Conservation (phyloP, 2,329 filamentous ascomycete species). For the Botrytis aclada region DNA sequence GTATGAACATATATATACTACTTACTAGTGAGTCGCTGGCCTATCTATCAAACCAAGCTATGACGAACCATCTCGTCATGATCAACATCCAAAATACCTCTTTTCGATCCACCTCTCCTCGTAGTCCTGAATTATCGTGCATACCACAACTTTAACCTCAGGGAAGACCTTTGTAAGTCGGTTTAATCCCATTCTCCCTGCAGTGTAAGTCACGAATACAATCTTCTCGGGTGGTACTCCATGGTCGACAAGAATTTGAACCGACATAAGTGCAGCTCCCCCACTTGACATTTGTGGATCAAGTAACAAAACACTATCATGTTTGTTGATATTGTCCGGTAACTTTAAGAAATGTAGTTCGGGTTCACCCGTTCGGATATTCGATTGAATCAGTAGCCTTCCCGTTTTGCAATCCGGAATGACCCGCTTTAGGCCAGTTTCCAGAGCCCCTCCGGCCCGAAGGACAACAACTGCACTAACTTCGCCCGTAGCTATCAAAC, state of each 20-base stretch:
- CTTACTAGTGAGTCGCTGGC: not conserved
- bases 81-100: conserved; percentile 82
- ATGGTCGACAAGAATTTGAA: conserved; percentile 92
- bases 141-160: conserved; percentile 80
- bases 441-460: conserved; percentile 83
- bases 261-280: conserved; percentile 84
- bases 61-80: not conserved
- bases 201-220: conserved; percentile 89
- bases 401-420: conserved; percentile 92
- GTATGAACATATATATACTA: not conserved
- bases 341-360: conserved; percentile 88
- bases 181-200: conserved; percentile 79
- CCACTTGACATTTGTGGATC: conserved; percentile 95
- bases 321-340: conserved; percentile 66
- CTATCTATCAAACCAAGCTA: not conserved
- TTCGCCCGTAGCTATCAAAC: conserved; percentile 67
- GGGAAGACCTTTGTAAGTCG: conserved; percentile 87
- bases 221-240: conserved; percentile 82
- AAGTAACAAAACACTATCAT: conserved; percentile 79
- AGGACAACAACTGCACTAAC: conserved; percentile 85
- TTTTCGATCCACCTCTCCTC: conserved; percentile 89
- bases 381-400: conserved; percentile 86
- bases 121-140: conserved; percentile 74
- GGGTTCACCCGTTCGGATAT: conserved; percentile 79
- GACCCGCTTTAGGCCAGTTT: conserved; percentile 82